Evolutionary conservation across 2,329 filamentous ascomycete species (phyloP).

Genomic region (Xylariales sp.): DNA sequence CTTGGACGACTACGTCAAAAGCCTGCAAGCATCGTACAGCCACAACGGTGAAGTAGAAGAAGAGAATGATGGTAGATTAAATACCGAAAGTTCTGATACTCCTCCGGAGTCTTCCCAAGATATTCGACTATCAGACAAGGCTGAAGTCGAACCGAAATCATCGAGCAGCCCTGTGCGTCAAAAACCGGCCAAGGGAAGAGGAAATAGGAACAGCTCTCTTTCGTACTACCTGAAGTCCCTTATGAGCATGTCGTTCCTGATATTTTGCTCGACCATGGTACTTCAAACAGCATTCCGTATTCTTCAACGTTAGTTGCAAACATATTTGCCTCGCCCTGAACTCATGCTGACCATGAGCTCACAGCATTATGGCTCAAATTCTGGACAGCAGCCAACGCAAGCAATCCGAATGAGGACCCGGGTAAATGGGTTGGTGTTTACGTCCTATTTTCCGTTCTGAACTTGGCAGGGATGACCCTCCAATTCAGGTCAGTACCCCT

Average conservation of each 20-base stretch:
- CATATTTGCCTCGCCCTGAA: neutral
- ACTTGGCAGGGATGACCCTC: neutral
- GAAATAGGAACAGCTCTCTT: slow-evolving; percentile 4
- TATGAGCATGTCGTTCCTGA: neutral
- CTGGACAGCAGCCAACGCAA: slow-evolving; percentile 5
- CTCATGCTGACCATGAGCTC: neutral
- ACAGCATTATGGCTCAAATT: slow-evolving; percentile 8
- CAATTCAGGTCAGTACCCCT: slow-evolving; percentile 6
- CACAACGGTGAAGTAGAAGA: neutral
- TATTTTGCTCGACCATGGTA: neutral
- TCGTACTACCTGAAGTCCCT: slow-evolving; percentile 6
- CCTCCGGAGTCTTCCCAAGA: neutral
- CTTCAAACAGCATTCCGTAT: neutral
- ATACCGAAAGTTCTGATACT: neutral
- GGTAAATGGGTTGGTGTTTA: slow-evolving; percentile 6
- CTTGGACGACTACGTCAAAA: neutral
- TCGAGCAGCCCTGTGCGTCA: neutral
- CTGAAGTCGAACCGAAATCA: neutral
- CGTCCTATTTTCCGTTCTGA: slow-evolving; percentile 4
- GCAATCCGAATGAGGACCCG: slow-evolving; percentile 2
- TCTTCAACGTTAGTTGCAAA: slow-evolving; percentile 2
- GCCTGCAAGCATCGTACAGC: neutral
- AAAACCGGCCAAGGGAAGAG: neutral
- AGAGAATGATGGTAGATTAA: neutral
- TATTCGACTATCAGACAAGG: neutral